A percentile compares a stretch with the other conserved stretches of the same genome.
Evolutionary conservation across 2,329 filamentous ascomycete genomes (phyloP).

Genomic region (Fusarium liriodendri): DNA sequence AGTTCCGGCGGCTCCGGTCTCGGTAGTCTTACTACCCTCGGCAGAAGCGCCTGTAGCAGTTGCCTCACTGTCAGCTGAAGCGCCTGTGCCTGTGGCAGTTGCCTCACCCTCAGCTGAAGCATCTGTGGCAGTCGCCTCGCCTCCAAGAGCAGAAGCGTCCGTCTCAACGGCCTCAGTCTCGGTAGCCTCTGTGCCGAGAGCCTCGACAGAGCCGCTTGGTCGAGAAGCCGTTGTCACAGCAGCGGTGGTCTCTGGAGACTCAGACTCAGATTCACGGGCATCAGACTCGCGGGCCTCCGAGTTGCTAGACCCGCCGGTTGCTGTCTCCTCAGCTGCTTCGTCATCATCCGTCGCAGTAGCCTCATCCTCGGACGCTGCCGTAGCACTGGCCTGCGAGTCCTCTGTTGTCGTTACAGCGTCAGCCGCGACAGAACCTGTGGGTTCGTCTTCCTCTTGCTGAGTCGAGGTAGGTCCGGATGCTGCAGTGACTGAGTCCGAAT

Average conservation of each 20-base stretch:
- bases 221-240: slow-evolving; percentile 17
- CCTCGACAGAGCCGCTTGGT: neutral
- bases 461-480: neutral
- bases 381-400: slow-evolving; percentile 20
- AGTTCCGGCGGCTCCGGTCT: neutral
- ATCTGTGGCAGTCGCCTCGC: neutral
- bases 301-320: slow-evolving; percentile 31
- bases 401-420: slow-evolving; percentile 12
- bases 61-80: neutral
- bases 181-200: slow-evolving; percentile 6
- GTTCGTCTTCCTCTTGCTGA: neutral
- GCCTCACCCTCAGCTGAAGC: neutral
- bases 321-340: slow-evolving; percentile 7
- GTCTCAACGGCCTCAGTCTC: neutral
- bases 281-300: slow-evolving; percentile 33
- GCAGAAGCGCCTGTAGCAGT: neutral
- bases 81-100: neutral
- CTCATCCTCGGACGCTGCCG: neutral
- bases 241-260: slow-evolving; percentile 15
- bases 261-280: slow-evolving; percentile 28
- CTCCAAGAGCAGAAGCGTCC: neutral
- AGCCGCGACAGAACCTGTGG: neutral
- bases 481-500: neutral
- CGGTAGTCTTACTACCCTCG: neutral
- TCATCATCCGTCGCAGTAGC: slow-evolving; percentile 7